Conservation (phyloP, 2,329 filamentous ascomycete species). For the Magnaporthiopsis incrustans region DNA sequence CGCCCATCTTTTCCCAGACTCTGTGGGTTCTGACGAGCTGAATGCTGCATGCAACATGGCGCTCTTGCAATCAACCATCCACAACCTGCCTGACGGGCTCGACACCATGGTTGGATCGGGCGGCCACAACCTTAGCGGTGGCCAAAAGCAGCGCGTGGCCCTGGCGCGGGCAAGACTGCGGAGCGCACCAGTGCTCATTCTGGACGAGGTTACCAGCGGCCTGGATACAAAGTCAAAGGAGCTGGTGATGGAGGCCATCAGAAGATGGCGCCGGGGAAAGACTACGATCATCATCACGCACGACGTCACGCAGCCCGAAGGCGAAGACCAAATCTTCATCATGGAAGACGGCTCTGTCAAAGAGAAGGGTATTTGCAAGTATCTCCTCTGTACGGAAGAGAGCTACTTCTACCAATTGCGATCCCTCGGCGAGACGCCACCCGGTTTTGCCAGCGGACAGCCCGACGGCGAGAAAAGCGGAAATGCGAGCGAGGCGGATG, state of each 20-base stretch:
- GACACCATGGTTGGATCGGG: conserved; percentile 63
- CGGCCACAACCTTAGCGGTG: conserved; percentile 70
- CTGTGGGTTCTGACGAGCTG: conserved; percentile 47
- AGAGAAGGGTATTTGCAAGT: conserved; percentile 54
- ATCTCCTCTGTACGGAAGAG: neutral
- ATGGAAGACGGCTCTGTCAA: conserved; percentile 62
- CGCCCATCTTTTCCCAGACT: conserved; percentile 26
- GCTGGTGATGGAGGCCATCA: conserved; percentile 65
- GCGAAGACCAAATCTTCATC: conserved; percentile 71
- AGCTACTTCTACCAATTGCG: conserved; percentile 3
- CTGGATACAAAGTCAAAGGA: conserved; percentile 65
- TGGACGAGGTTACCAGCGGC: conserved; percentile 85
- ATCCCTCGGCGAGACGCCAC: neutral
- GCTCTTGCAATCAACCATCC: conserved; percentile 60
- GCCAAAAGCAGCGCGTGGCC: conserved; percentile 74
- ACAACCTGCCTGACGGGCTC: conserved; percentile 58
- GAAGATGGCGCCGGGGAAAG: conserved; percentile 68
- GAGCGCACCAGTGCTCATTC: conserved; percentile 70
- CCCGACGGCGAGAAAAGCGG: neutral
- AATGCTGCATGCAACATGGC: conserved; percentile 56
- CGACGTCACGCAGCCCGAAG: conserved; percentile 67
- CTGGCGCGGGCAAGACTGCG: conserved; percentile 71
- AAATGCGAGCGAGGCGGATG: neutral
- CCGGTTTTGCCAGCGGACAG: neutral
- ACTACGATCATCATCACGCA: conserved; percentile 94